Evolutionary conservation across 371 early-diverging fungal species (phyloP), one percentile per base, ranked within the genome.

Genomic region (Choanephora cucurbitarum): DNA sequence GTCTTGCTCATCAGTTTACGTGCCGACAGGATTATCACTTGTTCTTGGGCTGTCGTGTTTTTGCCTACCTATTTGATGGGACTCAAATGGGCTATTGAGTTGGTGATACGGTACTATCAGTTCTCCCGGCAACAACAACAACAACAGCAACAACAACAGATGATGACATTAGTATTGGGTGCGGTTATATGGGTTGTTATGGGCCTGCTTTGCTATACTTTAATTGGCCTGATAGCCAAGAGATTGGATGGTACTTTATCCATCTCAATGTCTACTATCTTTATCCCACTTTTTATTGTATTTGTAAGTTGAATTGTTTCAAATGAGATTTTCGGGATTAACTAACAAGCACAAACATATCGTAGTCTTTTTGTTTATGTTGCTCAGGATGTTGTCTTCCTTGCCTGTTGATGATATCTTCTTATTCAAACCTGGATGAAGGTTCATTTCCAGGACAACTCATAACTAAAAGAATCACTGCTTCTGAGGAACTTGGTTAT

Each of bases 251-350:
- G 79, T 48, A 61, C 70, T 44, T 31, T 46, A 0, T 75, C 60
- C 52, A 77, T 86, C 15, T 62, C 74, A 5, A 78, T 87, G 53
- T 78, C 87, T 0, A 71, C 82, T 24, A 85, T 94, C 17, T 75
- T 94, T 63, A 85, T 91, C 17, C 91, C 94, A 14, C 72, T 93
- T n/a, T 92, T 94, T 63, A 85, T 94, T 52, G 72, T 88, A 7
- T 65, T 89, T 53, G 72, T 78, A 56, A 57, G 84, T 51, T 11
- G 33, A 51, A 11, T 24, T n/a, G 22, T 15, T 6, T 9, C 11
- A 18, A 41, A 1, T 7, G 3, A 39, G 21, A n/a, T n/a, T n/a
- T n/a, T 5, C 15, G 15, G 28, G 0, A 1, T 28, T 13, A 21
- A 11, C 55, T 31, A 28, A 31, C 34, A 1, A n/a, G n/a, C 41